Evolutionary conservation across 805 yeast genomes (phyloP), one percentile per base, ranked within the genome.

Genomic region (Saccharomycopsis sp.): DNA sequence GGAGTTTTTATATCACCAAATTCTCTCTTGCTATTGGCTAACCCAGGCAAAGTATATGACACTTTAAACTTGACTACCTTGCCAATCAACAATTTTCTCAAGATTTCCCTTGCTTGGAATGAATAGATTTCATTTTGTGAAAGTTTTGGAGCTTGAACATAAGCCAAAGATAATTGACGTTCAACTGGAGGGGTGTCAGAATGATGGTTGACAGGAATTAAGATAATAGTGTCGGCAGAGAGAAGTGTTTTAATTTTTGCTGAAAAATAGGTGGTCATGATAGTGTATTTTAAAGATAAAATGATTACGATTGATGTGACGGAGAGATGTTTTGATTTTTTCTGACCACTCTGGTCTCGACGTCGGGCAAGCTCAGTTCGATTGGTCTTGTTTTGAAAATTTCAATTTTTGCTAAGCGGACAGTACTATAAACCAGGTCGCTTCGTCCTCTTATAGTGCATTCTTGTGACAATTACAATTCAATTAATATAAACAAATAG

Each of bases 1-100:
- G 88, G 88, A 21, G 85, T 67, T 37, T 73, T 70, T 20, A 81
- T 60, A 57, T 84, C 88, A 20, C 90, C 93, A 58, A 79, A 83
- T 54, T 81, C 88, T 51, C 82, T 71, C 9, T 74, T 77, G 3
- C 68, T 59, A n/a, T 40, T 42, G 17, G 44, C 44, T 20, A 47
- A 23, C 36, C 59, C 64, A 16, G 75, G 70, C 44, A 65, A 65
- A 53, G 75, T 72, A 64, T 76, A 78, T 33, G 73, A 55, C 22
- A 81, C 77, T 56, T 68, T 66, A 59, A 80, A 81, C 54, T 71
- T 72, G 59, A 84, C 67, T 29, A 61, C 63, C 59, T 81, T 81
- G 21, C 88, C 88, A 31, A 85, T 71, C 16, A 81, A 62, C 51
- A 82, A 67, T 5, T 66, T 66, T 48, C 94, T 70, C 48, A 84